Conservation (phyloP, 176 grass and related monocot species). For the Juncus effusus region DNA sequence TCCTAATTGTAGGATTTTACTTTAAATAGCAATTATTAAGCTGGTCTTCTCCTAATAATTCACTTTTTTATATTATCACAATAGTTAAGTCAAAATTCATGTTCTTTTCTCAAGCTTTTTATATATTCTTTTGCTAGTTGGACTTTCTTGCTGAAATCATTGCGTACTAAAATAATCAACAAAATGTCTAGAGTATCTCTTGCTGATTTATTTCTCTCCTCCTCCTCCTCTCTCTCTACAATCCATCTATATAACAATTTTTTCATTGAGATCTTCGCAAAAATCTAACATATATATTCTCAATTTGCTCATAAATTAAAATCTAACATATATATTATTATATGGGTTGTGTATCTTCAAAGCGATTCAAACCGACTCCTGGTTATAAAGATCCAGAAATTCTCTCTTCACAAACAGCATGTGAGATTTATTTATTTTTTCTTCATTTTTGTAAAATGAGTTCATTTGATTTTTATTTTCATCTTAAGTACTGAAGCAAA, state of each 20-base stretch:
- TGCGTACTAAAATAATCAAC: not conserved
- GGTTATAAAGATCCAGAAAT: conserved; percentile 42
- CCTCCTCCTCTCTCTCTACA: no score
- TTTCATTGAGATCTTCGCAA: no score
- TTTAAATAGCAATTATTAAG: not conserved
- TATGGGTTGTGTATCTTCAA: conserved; percentile 59
- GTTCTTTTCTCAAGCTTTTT: conserved; percentile 9
- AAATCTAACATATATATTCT: no score
- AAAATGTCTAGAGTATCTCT: not conserved
- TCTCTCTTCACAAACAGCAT: conserved; percentile 59
- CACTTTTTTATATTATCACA: not conserved
- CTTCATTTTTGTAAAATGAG: not conserved
- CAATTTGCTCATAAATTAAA: not conserved
- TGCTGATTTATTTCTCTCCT: not conserved
- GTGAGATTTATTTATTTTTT: conserved; percentile 36
- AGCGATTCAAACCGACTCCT: conserved; percentile 32
- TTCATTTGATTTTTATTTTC: not conserved
- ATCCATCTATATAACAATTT: no score
- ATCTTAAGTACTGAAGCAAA: conserved; percentile 2
- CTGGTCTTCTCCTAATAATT: not conserved
- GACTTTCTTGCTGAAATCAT: conserved; percentile 6
- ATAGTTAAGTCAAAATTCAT: conserved; percentile 13
- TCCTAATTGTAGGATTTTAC: no score
- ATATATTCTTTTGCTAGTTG: not conserved
- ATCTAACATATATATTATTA: not conserved